Percentiles rank a stretch among this genome's conserved stretches.
These are phyloP conservation scores for Dacryopinax spathularia DNA, from an alignment of 768 basidiomycete genomes.

Conservation along the genomic window DNA sequence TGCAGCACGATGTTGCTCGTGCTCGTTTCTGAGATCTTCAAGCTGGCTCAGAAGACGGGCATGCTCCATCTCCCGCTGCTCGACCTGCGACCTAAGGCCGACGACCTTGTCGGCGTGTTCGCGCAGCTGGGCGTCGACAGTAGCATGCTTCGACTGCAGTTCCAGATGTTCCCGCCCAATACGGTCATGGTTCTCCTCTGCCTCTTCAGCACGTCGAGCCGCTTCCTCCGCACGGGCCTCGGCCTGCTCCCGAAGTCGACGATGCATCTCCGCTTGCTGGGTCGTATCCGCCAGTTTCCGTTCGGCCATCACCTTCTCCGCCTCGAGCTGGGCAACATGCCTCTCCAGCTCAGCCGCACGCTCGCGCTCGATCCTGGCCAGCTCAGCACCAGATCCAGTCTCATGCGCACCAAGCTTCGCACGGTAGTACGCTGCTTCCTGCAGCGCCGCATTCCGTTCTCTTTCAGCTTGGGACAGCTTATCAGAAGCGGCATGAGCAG, in stretches of 20 bases:
- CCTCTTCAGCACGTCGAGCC: constrained; percentile 54
- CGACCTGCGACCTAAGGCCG: constrained; percentile 53
- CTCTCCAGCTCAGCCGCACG: constrained; percentile 62
- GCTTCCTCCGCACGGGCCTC: constrained; percentile 66
- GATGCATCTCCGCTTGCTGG: constrained; percentile 62
- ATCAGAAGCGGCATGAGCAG: constrained; percentile 63
- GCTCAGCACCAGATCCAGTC: constrained; percentile 46
- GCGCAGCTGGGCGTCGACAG: constrained; percentile 49
- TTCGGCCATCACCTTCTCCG: constrained; percentile 51
- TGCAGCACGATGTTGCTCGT: constrained; percentile 75
- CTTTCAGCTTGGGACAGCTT: constrained; percentile 68
- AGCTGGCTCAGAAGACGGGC: constrained; percentile 47
- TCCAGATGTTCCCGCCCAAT: constrained; percentile 50
- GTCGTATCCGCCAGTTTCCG: constrained; percentile 55
- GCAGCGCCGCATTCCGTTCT: constrained; percentile 57
- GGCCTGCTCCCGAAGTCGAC: constrained; percentile 62
- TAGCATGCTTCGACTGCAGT: constrained; percentile 48
- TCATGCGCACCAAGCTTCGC: constrained; percentile 87
- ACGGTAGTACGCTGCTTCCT: constrained; percentile 92
- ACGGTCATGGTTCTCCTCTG: constrained; percentile 52
- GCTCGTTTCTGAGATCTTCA: constrained; percentile 52
- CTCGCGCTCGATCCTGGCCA: constrained; percentile 59
- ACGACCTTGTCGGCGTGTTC: constrained; percentile 67
- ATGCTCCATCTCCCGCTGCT: constrained; percentile 71
- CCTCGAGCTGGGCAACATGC: constrained; percentile 45